Evolutionary conservation across 345 rosid species (phyloP), one percentile per base, ranked within the genome.

Genomic region (Firmiana major): DNA sequence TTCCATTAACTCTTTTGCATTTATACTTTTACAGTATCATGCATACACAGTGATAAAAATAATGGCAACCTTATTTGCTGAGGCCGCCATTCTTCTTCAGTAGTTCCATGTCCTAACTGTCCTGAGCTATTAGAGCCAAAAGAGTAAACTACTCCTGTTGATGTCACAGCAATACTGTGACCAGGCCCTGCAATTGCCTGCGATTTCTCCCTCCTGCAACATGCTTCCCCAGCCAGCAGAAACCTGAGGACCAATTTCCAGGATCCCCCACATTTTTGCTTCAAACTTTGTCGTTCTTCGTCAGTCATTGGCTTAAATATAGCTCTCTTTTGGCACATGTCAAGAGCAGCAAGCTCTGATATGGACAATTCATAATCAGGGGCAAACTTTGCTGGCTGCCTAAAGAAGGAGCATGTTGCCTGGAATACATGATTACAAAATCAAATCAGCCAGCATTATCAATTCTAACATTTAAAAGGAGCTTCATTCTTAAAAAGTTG

Each of bases 151-250:
- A 58, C 84, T 43, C 98, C 94, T 13, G 81, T 86, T 2, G 94
- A 87, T 7, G 97, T 93, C 80, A 96, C 92, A 15, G 85, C 97
- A 75, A 96, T 88, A 81, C 97, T 93, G 77, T 96, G 99, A 69
- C 99, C 95, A 15, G 99, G 97, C 73, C 99, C 99, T 45, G 98
- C 97, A 75, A 91, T 90, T 54, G 97, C 97, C 80, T 92, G 99
- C 3, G 97, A 91, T 75, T 86, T 96, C 88, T 93, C 99, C 81
- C 99, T 86, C 80, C 99, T 84, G 91, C 86, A 89, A 80, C 97
- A 90, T 51, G 83, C 81, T 83, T 96, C 99, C 72, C 95, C 97
- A 34, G 95, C 94, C 59, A 89, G 86, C 80, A 96, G 84, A 83
- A 91, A 93, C 83, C 89, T 89, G 46, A 96, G 86, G 66, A 93